Base-by-base conservation (phyloP, 371 early-diverging fungal genomes). In the Mortierella sp. region DNA sequence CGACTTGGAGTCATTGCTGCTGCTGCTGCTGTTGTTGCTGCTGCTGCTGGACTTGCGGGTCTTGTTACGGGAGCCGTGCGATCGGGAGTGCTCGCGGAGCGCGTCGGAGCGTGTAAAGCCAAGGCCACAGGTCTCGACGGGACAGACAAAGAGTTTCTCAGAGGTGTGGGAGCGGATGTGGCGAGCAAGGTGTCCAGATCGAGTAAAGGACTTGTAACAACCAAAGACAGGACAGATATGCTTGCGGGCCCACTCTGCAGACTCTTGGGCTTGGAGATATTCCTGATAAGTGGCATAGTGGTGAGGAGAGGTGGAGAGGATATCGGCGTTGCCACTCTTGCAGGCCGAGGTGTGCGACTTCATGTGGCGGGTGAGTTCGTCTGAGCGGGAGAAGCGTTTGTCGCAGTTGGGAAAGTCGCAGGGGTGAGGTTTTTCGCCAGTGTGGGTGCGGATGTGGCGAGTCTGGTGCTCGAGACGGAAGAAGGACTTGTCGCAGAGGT, bases 361-460 rank as follows among this genome's bases (percentile, higher is more conserved):
- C 66, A 82, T 83, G 75, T 89, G 91, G 45, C 89, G 84, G n/a
- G 89, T 89, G 30, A 91, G 72, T 74, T 89, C 89, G 70, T 91
- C 90, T 1, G 89, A 89, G 52, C 94, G 87, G 25, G 93, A 90
- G 81, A 95, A 95, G 7, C 88, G 83, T 70, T 93, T 94, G 51
- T 87, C 86, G 81, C 94, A 94, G 43, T 87, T 87, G 58, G 86
- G 82, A 64, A 87, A 87, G 30, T 86, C 86, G 75, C 94, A 95
- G 63, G 83, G 85, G 70, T 89, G 93, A 19, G 95, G 95, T 71
- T 90, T 92, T 75, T 95, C 95, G 12, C 94, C 94, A 6, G 94
- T 95, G 62, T 95, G 95, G 50, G 92, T 93, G 60, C 93, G 85
- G 64, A 92, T 89, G 72, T 95, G 94, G 48, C 95, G 87, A 50